phyloP scores from a whole-genome alignment of 306 rosid genomes.

The Sicyos edulis region DNA sequence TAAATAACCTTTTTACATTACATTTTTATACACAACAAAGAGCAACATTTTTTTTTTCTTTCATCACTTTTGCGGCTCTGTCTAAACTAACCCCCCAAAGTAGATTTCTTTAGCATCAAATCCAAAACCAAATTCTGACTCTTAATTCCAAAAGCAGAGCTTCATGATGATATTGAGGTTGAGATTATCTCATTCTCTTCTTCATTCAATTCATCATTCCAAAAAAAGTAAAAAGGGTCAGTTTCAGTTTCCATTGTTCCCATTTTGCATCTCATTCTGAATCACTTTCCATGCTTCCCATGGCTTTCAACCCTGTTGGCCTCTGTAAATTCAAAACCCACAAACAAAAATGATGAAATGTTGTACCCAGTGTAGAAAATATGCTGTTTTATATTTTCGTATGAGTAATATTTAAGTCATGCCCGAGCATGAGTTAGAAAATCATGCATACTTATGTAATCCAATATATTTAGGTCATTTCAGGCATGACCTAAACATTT shows the following conservation, averaged over 20 bases:
- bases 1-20: constrained; percentile 6
- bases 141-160: neutral
- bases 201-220: constrained; percentile 8
- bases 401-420: too few relatives aligned
- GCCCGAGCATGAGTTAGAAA: too few relatives aligned
- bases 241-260: constrained; percentile 1
- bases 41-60: neutral
- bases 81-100: neutral
- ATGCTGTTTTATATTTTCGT: too few relatives aligned
- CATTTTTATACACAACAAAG: constrained; percentile 3
- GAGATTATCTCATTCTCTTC: neutral
- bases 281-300: constrained; percentile 68
- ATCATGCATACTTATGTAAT: too few relatives aligned
- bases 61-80: constrained; percentile 5
- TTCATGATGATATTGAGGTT: neutral
- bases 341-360: neutral
- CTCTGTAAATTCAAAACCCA: constrained; percentile 38
- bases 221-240: neutral
- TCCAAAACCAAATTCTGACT: neutral
- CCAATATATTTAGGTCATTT: too few relatives aligned
- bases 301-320: constrained; percentile 76
- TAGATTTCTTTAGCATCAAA: constrained; percentile 14
- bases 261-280: constrained; percentile 37
- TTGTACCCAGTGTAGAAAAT: too few relatives aligned
- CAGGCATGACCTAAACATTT: too few relatives aligned